phyloP scores from a whole-genome alignment of 768 basidiomycete genomes.

The Terana coerulea region DNA sequence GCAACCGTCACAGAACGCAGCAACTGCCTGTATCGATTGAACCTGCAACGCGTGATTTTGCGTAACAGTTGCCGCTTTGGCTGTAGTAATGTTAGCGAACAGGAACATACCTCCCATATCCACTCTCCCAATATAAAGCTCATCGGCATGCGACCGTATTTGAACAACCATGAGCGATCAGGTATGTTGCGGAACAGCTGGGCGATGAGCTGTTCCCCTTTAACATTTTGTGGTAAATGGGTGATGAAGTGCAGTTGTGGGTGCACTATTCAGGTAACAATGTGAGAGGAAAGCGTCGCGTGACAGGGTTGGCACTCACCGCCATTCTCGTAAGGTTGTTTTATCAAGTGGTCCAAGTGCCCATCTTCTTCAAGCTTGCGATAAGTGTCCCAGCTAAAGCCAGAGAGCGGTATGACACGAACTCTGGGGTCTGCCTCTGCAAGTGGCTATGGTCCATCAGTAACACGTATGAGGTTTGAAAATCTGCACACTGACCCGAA shows the following conservation, averaged over 20 bases:
- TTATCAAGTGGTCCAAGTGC: slow-evolving; percentile 46
- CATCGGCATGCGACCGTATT: slow-evolving; percentile 80
- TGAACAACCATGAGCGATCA: slow-evolving; percentile 82
- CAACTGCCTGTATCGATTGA: too few relatives aligned
- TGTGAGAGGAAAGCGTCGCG: background rate
- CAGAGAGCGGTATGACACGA: slow-evolving; percentile 35
- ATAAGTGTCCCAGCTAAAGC: slow-evolving; percentile 65
- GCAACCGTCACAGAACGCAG: too few relatives aligned
- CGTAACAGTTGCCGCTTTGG: too few relatives aligned
- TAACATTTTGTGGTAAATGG: slow-evolving; percentile 60
- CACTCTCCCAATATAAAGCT: slow-evolving; percentile 63
- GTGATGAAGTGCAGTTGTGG: slow-evolving; percentile 72
- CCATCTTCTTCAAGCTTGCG: slow-evolving; percentile 44
- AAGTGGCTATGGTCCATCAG: too few relatives aligned
- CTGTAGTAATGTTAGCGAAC: too few relatives aligned
- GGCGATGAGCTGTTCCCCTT: slow-evolving; percentile 83
- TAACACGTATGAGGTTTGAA: slow-evolving; percentile 23
- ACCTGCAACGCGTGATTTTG: too few relatives aligned
- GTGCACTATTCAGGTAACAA: slow-evolving; percentile 45
- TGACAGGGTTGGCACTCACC: slow-evolving; percentile 10
- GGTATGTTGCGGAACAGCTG: slow-evolving; percentile 78
- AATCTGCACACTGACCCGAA: slow-evolving; percentile 43
- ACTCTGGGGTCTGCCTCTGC: slow-evolving; percentile 45
- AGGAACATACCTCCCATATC: slow-evolving; percentile 63
- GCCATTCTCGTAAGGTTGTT: slow-evolving; percentile 18